phyloP scores from a whole-genome alignment of 345 rosid genomes.

The Eucalyptus decipiens region DNA sequence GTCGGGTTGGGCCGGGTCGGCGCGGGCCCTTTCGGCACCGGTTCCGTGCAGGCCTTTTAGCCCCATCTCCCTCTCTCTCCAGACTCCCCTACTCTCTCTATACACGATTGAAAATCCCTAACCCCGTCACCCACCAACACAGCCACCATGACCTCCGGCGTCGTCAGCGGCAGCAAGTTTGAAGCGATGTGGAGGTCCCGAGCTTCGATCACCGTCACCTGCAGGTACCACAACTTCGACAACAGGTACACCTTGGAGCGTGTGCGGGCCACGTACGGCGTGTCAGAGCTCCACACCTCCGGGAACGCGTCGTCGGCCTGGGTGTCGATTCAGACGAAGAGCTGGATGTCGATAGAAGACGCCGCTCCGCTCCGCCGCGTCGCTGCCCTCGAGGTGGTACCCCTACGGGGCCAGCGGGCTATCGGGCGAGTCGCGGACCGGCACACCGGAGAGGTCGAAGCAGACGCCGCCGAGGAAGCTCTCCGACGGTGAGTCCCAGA shows the following conservation, averaged over 20 bases:
- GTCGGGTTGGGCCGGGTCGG: too few relatives aligned
- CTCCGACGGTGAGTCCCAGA: conserved; percentile 76
- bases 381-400: conserved; percentile 66
- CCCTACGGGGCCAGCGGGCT: conserved; percentile 82
- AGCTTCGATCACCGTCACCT: conserved; percentile 73
- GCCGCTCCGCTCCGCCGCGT: conserved; percentile 14
- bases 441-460: conserved; percentile 79
- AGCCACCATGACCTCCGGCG: conserved; percentile 60
- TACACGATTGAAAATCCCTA: too few relatives aligned
- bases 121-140: too few relatives aligned
- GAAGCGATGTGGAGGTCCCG: conserved; percentile 71
- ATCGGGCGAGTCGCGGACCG: conserved; percentile 80
- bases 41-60: too few relatives aligned
- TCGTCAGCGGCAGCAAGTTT: conserved; percentile 72
- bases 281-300: conserved; percentile 83
- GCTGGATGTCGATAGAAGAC: conserved; percentile 80
- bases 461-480: conserved; percentile 80
- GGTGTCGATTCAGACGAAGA: conserved; percentile 87
- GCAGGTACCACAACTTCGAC: conserved; percentile 86
- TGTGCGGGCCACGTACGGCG: conserved; percentile 75
- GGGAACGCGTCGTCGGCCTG: conserved; percentile 94
- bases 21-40: too few relatives aligned
- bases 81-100: too few relatives aligned
- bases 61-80: too few relatives aligned
- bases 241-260: conserved; percentile 92